A percentile compares a stretch with the other conserved stretches of the same genome.
These are phyloP conservation scores for Neurospora sublineolata DNA, from an alignment of 495 filamentous ascomycete species.

Conservation along the genomic window DNA sequence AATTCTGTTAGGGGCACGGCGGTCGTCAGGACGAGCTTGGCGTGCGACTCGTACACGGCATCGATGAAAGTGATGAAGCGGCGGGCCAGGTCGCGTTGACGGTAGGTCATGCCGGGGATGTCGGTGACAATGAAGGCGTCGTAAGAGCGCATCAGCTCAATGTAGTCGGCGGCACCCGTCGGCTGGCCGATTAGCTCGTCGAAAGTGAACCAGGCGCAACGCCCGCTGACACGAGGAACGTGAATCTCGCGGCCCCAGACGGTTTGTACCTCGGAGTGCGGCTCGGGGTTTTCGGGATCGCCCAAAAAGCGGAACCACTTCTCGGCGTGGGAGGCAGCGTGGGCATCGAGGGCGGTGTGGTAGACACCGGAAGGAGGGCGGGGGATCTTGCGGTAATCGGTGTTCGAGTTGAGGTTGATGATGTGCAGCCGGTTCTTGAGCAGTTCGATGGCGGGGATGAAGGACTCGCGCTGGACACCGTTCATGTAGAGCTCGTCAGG, in stretches of 20 bases:
- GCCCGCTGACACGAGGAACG: slow-evolving; percentile 79
- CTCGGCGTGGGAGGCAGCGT: slow-evolving; percentile 68
- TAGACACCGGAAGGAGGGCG: slow-evolving; percentile 90
- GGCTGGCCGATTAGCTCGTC: slow-evolving; percentile 78
- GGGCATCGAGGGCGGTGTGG: slow-evolving; percentile 64
- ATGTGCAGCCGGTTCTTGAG: slow-evolving; percentile 72
- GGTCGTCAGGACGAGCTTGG: slow-evolving; percentile 89
- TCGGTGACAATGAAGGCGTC: slow-evolving; percentile 85
- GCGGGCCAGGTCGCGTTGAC: slow-evolving; percentile 76
- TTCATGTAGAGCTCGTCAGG: slow-evolving; percentile 96
- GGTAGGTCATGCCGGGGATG: slow-evolving; percentile 81
- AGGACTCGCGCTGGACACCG: slow-evolving; percentile 89
- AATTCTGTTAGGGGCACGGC: slow-evolving; percentile 73
- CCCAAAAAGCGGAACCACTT: slow-evolving; percentile 93
- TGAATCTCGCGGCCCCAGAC: slow-evolving; percentile 89
- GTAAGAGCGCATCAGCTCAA: slow-evolving; percentile 85
- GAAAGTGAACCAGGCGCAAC: slow-evolving; percentile 81
- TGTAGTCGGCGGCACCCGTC: slow-evolving; percentile 85
- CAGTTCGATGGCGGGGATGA: slow-evolving; percentile 89
- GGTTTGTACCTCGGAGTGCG: slow-evolving; percentile 62
- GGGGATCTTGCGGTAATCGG: slow-evolving; percentile 94
- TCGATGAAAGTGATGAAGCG: slow-evolving; percentile 97
- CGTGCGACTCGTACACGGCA: slow-evolving; percentile 75
- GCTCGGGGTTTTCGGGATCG: slow-evolving; percentile 65
- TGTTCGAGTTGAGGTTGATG: slow-evolving; percentile 87